Evolutionary conservation across 202 grass and related monocot species (phyloP).

Genomic region (Zoysia matrella): DNA sequence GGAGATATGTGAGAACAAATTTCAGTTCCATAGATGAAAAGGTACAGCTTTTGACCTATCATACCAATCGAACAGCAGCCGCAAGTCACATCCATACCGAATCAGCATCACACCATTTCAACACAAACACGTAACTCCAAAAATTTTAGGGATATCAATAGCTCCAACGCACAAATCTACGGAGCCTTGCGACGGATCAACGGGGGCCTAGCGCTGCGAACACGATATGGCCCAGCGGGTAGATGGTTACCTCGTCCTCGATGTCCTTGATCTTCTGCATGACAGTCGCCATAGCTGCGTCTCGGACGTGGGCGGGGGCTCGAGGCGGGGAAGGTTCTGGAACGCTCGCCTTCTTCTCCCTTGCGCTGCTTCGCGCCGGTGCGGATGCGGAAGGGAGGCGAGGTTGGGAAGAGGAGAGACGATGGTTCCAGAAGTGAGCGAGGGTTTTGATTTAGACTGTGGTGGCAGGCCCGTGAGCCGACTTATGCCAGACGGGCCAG

Average conservation of each 20-base stretch:
- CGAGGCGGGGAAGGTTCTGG: background rate
- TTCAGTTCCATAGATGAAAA: background rate
- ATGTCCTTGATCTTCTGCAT: slow-evolving; percentile 99
- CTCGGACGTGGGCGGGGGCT: background rate
- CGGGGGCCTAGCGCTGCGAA: background rate
- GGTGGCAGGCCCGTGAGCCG: background rate
- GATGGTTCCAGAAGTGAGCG: slow-evolving; percentile 38
- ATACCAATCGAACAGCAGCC: background rate
- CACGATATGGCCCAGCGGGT: background rate
- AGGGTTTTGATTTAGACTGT: slow-evolving; percentile 46
- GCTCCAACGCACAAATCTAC: background rate
- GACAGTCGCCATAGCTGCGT: slow-evolving; percentile 79
- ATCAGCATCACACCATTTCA: slow-evolving; percentile 14
- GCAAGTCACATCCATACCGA: background rate
- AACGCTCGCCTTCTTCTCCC: slow-evolving; percentile 7
- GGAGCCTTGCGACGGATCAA: slow-evolving; percentile 6
- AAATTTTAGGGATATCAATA: background rate
- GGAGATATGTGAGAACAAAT: background rate
- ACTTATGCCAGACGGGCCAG: background rate
- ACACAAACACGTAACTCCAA: background rate
- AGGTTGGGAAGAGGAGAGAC: background rate
- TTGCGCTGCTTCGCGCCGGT: slow-evolving; percentile 23
- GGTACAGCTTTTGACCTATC: slow-evolving; percentile 1
- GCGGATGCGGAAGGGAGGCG: slow-evolving; percentile 24
- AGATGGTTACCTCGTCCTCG: slow-evolving; percentile 81